These are phyloP conservation scores for Ogataea sp. DNA, from an alignment of 805 yeast species.

Conservation along the genomic window DNA sequence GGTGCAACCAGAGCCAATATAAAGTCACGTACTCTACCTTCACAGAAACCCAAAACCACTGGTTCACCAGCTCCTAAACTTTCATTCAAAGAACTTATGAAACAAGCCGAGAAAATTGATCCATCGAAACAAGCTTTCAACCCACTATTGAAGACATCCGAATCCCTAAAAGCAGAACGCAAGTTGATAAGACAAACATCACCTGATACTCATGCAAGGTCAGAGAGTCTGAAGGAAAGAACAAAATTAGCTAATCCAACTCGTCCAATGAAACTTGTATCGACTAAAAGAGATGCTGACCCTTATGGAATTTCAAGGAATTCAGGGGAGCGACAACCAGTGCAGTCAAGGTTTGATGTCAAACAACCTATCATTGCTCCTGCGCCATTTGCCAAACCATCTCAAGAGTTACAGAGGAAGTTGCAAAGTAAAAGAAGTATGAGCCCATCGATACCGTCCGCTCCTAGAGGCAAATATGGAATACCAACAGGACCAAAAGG, in stretches of 20 bases:
- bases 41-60: neutral
- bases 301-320: neutral
- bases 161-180: neutral
- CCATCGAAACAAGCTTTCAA: conserved; percentile 31
- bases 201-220: too few relatives aligned
- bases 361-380: neutral
- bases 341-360: neutral
- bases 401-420: conserved; percentile 42
- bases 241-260: too few relatives aligned
- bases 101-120: conserved; percentile 56
- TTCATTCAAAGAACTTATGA: conserved; percentile 61
- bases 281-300: neutral
- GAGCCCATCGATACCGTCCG: conserved; percentile 7
- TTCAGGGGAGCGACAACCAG: neutral
- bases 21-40: neutral
- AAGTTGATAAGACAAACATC: too few relatives aligned
- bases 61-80: conserved; percentile 32
- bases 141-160: conserved; percentile 6
- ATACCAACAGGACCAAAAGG: neutral
- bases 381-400: conserved; percentile 43
- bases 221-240: too few relatives aligned
- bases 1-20: conserved; percentile 1
- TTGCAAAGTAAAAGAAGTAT: conserved; percentile 28
- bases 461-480: too few relatives aligned
- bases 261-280: neutral